Conservation (phyloP, 139 green algal genomes). For the Trebouxia sp. region DNA sequence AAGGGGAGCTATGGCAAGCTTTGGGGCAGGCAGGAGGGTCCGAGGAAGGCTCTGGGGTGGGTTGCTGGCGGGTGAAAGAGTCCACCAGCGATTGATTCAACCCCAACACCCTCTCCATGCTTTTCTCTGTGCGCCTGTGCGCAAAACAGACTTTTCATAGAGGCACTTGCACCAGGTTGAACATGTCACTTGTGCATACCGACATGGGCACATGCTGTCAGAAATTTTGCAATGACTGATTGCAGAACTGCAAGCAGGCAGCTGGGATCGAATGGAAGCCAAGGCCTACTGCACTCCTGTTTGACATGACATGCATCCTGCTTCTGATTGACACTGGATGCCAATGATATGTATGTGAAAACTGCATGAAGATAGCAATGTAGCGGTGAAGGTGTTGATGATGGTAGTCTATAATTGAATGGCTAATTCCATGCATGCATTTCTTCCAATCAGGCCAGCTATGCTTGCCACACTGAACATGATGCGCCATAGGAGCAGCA, state of each 20-base stretch:
- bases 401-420: too few relatives aligned
- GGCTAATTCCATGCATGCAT: too few relatives aligned
- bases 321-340: too few relatives aligned
- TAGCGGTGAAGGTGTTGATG: too few relatives aligned
- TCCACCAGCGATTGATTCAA: conserved; percentile 35
- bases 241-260: not conserved
- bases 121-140: conserved; percentile 28
- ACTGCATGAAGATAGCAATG: too few relatives aligned
- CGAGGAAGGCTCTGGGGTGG: not conserved
- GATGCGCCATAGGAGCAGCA: too few relatives aligned
- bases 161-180: not conserved
- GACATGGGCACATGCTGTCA: not conserved
- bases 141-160: not conserved
- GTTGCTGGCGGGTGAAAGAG: conserved; percentile 15
- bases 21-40: not conserved
- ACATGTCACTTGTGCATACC: not conserved
- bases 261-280: not conserved
- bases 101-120: conserved; percentile 2
- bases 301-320: too few relatives aligned
- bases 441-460: too few relatives aligned
- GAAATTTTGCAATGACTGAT: too few relatives aligned
- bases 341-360: too few relatives aligned
- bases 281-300: too few relatives aligned
- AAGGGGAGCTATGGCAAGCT: not conserved
- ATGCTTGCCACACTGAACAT: too few relatives aligned